Conservation (phyloP, 2,329 filamentous ascomycete species). For the Blumeriella jaapii region DNA sequence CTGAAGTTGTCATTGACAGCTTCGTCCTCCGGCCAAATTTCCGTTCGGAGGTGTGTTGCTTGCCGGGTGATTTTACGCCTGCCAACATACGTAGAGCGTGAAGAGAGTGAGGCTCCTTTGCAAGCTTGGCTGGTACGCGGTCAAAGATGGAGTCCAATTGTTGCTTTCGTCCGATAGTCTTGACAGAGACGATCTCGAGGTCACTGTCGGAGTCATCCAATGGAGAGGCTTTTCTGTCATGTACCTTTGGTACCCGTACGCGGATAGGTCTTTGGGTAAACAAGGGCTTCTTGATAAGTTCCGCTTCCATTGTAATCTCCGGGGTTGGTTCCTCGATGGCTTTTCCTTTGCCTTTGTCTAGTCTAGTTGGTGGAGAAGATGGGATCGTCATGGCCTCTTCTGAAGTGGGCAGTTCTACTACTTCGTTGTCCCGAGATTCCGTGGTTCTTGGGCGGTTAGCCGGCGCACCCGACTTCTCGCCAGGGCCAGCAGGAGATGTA, state of each 20-base stretch:
- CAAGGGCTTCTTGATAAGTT: slow-evolving; percentile 17
- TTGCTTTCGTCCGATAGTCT: slow-evolving; percentile 30
- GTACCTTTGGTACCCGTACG: slow-evolving; percentile 30
- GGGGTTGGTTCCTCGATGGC: slow-evolving; percentile 29
- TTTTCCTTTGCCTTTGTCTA: slow-evolving; percentile 52
- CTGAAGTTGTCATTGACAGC: slow-evolving; percentile 51
- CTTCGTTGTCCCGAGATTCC: background rate
- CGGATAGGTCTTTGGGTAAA: slow-evolving; percentile 27
- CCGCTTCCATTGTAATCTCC: slow-evolving; percentile 6
- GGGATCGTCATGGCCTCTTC: slow-evolving; percentile 12
- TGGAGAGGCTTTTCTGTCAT: slow-evolving; percentile 27
- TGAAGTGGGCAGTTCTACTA: slow-evolving; percentile 11
- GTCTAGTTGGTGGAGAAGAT: slow-evolving; percentile 16
- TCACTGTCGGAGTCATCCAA: slow-evolving; percentile 37
- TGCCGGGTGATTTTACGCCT: slow-evolving; percentile 54
- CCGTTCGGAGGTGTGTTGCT: slow-evolving; percentile 32
- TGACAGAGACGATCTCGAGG: slow-evolving; percentile 27
- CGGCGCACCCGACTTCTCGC: slow-evolving; percentile 24
- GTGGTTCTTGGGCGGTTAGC: background rate
- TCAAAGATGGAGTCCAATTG: slow-evolving; percentile 57
- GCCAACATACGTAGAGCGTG: slow-evolving; percentile 63
- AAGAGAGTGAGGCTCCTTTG: slow-evolving; percentile 52
- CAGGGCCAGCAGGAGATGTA: slow-evolving; percentile 26
- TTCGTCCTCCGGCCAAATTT: slow-evolving; percentile 32
- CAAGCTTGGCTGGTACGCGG: slow-evolving; percentile 49